These are phyloP conservation scores for Oemleria cerasiformis DNA, from an alignment of 306 rosid species.

Conservation along the genomic window DNA sequence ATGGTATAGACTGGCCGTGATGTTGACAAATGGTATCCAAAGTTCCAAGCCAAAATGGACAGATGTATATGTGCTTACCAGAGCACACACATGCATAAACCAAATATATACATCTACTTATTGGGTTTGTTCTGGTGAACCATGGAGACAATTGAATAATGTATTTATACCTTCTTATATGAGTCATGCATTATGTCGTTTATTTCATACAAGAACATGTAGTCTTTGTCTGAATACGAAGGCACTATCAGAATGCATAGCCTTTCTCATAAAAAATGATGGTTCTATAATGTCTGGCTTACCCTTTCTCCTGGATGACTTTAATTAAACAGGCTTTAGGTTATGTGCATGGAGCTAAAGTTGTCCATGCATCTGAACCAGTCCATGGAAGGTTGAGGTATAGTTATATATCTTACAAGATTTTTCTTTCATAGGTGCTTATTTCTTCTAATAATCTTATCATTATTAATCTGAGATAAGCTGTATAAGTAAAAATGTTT, in stretches of 20 bases:
- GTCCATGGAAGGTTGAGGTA: conserved; percentile 95
- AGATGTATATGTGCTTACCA: too few species aligned
- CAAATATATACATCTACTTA: not conserved
- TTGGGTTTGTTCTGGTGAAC: not conserved
- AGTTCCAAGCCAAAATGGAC: too few species aligned
- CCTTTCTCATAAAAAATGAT: not conserved
- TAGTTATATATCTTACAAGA: conserved; percentile 15
- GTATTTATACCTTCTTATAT: not conserved
- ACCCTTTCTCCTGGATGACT: conserved; percentile 16
- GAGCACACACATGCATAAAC: not conserved
- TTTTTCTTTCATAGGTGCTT: conserved; percentile 4
- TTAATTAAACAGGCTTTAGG: conserved; percentile 78
- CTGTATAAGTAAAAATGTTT: conserved; percentile 1
- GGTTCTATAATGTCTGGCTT: not conserved
- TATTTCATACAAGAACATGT: not conserved
- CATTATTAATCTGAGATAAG: not conserved
- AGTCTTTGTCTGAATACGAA: not conserved
- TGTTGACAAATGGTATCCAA: not conserved
- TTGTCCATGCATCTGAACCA: conserved; percentile 91
- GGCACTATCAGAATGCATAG: not conserved
- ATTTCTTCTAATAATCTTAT: conserved; percentile 3
- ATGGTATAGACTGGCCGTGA: not conserved
- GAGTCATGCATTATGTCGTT: not conserved
- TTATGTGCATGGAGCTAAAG: conserved; percentile 83
- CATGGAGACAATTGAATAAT: not conserved